Evolutionary conservation across 1,139 yeast species (phyloP).

Genomic region (Kazachstania sp.): DNA sequence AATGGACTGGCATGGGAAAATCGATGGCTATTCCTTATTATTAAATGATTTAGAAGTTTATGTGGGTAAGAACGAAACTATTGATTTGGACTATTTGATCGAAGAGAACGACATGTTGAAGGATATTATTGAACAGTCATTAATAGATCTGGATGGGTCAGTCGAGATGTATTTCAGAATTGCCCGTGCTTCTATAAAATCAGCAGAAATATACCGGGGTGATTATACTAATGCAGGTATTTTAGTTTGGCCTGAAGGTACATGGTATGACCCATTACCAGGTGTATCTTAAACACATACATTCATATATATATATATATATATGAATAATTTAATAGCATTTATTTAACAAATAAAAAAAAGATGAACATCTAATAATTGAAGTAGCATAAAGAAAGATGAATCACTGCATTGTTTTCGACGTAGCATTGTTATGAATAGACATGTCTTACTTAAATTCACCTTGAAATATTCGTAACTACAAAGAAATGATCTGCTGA

Average conservation of each 20-base stretch:
- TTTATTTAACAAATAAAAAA: no score
- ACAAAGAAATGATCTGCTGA: no score
- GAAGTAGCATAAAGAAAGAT: no score
- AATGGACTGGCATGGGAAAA: slow-evolving; percentile 6
- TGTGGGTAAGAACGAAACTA: slow-evolving; percentile 41
- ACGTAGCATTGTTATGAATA: no score
- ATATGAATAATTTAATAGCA: neutral
- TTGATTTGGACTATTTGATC: slow-evolving; percentile 39
- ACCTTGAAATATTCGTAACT: no score
- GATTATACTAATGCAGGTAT: slow-evolving; percentile 55
- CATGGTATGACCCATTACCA: slow-evolving; percentile 38
- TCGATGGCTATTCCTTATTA: slow-evolving; percentile 51
- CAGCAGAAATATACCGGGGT: slow-evolving; percentile 35
- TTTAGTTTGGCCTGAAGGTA: slow-evolving; percentile 50
- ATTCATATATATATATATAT: neutral
- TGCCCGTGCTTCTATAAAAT: slow-evolving; percentile 42
- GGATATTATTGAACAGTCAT: slow-evolving; percentile 23
- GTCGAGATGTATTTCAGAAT: slow-evolving; percentile 45
- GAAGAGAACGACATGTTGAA: slow-evolving; percentile 30
- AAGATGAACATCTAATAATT: no score
- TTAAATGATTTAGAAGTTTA: slow-evolving; percentile 75
- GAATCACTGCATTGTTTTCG: no score
- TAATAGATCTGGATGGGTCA: slow-evolving; percentile 12
- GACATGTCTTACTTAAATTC: no score
- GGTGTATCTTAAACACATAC: slow-evolving; percentile 36